Evolutionary conservation across 495 filamentous ascomycete species (phyloP), one percentile per base, ranked within the genome.

Genomic region (Podospora australis): DNA sequence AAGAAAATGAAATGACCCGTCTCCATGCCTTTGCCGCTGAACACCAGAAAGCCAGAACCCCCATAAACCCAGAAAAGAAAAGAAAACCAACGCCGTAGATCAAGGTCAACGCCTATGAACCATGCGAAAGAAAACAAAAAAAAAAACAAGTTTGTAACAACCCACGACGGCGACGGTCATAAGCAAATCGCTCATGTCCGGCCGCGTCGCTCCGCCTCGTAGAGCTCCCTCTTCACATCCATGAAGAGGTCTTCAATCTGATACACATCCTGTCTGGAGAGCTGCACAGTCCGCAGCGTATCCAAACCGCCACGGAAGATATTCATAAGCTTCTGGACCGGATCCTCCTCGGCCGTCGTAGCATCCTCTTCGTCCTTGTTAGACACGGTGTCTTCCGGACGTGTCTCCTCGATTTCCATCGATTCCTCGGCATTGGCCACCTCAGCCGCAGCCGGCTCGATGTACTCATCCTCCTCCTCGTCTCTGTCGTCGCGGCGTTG

Each of bases 181-280:
- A n/a, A 36, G n/a, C 3, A 24, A 38, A 35, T 38, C 39, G 21
- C 46, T 54, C 57, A n/a, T 34, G 34, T 19, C 47, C 62, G 53
- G 40, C 73, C 64, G 50, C 81, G 72, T 56, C 67, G 69, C 50
- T 74, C 73, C 28, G 81, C 83, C 42, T 80, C 77, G 55, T 81
- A 80, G 53, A 82, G 66, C 55, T 80, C 77, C 48, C 78, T 71
- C 48, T 78, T 80, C 56, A 82, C 77, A 58, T 85, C 79, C 68
- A 83, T 81, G 49, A 85, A 74, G 57, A 84, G 61, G 52, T 84
- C 78, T 50, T 87, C 83, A 46, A 85, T 73, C 53, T 78, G 69
- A 28, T 73, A 73, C 24, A 81, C 69, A 44, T 78, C 72, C 38
- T 70, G 57, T 8, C 73, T 64, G 17, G 74, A 71, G 46, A 86